Evolutionary conservation across 176 grass and related monocot species (phyloP).

Genomic region (Poa pratensis): DNA sequence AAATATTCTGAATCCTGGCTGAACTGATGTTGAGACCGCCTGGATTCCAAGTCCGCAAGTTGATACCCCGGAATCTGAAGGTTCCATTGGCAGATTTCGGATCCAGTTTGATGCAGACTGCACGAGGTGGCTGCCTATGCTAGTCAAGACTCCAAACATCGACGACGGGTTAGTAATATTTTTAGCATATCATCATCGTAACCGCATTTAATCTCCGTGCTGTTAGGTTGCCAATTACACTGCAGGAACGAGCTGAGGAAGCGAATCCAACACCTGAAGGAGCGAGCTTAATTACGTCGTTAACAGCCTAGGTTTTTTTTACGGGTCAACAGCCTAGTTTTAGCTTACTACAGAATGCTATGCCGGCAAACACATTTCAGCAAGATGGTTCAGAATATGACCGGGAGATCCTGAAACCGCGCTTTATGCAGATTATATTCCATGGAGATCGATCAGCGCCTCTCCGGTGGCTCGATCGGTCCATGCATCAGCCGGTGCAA

Average conservation of each 20-base stretch:
- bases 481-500: not conserved
- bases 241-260: not conserved
- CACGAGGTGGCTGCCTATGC: not conserved
- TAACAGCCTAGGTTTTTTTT: not conserved
- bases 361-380: not conserved
- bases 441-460: slow-evolving; percentile 2
- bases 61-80: slow-evolving; percentile 37
- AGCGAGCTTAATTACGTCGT: not conserved
- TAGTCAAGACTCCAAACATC: slow-evolving; percentile 24
- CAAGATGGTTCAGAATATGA: slow-evolving; percentile 38
- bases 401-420: slow-evolving; percentile 30
- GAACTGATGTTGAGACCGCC: slow-evolving; percentile 39
- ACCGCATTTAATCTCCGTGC: not conserved
- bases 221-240: no score
- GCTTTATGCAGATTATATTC: slow-evolving; percentile 59
- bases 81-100: slow-evolving; percentile 42
- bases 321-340: no score
- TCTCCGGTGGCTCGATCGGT: not conserved
- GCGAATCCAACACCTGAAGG: not conserved
- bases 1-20: slow-evolving; percentile 45
- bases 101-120: slow-evolving; percentile 39
- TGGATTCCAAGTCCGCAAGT: slow-evolving; percentile 43
- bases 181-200: not conserved
- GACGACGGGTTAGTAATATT: not conserved
- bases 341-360: not conserved